phyloP scores from a whole-genome alignment of 129 eudicot species.

The Lonicera japonica region DNA sequence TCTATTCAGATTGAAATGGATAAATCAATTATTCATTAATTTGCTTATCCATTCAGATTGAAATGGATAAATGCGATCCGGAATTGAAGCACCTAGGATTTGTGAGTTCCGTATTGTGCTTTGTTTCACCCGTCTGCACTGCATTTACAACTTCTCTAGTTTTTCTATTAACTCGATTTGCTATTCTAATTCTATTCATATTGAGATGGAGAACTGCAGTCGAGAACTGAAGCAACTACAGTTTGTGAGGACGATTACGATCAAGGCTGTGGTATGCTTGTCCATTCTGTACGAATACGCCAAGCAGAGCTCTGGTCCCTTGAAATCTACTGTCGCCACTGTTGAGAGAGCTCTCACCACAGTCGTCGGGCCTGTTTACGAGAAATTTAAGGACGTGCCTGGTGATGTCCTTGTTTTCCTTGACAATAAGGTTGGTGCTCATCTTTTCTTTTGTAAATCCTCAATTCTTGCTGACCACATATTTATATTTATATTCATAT shows the following conservation, averaged over 20 bases:
- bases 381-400: slow-evolving; percentile 36
- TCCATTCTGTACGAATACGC: slow-evolving; percentile 43
- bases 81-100: too few relatives aligned
- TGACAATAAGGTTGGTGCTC: slow-evolving; percentile 48
- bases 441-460: neutral
- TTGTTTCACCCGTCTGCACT: too few relatives aligned
- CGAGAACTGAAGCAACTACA: slow-evolving; percentile 46
- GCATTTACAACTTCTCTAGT: too few relatives aligned
- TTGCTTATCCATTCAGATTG: too few relatives aligned
- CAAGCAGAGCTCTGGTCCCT: slow-evolving; percentile 49
- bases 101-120: too few relatives aligned
- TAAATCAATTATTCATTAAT: too few relatives aligned
- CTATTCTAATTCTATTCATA: slow-evolving; percentile 12
- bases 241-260: slow-evolving; percentile 36
- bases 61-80: too few relatives aligned
- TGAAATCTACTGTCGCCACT: slow-evolving; percentile 30
- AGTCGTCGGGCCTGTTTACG: slow-evolving; percentile 44
- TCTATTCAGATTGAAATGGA: too few relatives aligned
- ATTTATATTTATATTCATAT: too few relatives aligned
- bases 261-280: slow-evolving; percentile 25
- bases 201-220: slow-evolving; percentile 26
- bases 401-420: slow-evolving; percentile 39
- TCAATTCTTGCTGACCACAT: neutral
- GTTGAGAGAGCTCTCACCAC: slow-evolving; percentile 45
- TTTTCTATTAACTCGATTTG: too few relatives aligned